A percentile compares a stretch with the other conserved stretches of the same genome.
Evolutionary conservation across 106 monocot species (phyloP).

Genomic region (Dioscorea dumetorum): DNA sequence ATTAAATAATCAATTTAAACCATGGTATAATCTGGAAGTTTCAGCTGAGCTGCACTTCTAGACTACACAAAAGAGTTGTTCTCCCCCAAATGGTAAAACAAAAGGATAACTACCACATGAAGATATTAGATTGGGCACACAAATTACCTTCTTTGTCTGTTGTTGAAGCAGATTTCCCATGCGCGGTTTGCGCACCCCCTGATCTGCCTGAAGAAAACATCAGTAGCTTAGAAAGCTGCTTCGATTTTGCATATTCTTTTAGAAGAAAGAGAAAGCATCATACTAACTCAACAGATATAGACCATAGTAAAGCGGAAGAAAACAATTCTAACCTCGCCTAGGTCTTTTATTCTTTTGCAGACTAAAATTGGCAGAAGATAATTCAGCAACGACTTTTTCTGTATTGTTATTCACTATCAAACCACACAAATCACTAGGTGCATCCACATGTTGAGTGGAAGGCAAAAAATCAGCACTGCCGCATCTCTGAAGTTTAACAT

Average conservation of each 20-base stretch:
- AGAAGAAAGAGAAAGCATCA: too few species aligned
- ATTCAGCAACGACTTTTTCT: conserved; percentile 18
- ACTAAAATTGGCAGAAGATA: conserved; percentile 19
- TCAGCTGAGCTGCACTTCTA: conserved; percentile 7
- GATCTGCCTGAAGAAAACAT: conserved; percentile 14
- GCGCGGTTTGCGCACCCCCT: conserved; percentile 21
- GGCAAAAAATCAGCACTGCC: not conserved
- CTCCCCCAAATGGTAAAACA: conserved; percentile 12
- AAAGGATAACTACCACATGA: conserved; percentile 12
- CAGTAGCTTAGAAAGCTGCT: not conserved
- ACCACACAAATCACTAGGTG: conserved; percentile 8
- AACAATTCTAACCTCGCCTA: conserved; percentile 44
- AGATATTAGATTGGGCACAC: not conserved
- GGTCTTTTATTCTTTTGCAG: conserved; percentile 39
- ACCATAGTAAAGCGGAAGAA: not conserved
- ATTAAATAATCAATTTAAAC: conserved; percentile 1
- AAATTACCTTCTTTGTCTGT: conserved; percentile 14
- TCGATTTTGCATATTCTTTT: too few species aligned
- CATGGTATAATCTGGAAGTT: conserved; percentile 9
- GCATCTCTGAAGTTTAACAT: conserved; percentile 7
- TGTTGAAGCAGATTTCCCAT: conserved; percentile 10
- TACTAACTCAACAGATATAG: too few species aligned
- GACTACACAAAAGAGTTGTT: conserved; percentile 4
- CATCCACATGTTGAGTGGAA: conserved; percentile 8
- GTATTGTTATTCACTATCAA: conserved; percentile 19